A percentile compares a stretch with the other conserved stretches of the same genome.
phyloP scores from a whole-genome alignment of 176 grass and related monocot species.

The Carex littledalei region DNA sequence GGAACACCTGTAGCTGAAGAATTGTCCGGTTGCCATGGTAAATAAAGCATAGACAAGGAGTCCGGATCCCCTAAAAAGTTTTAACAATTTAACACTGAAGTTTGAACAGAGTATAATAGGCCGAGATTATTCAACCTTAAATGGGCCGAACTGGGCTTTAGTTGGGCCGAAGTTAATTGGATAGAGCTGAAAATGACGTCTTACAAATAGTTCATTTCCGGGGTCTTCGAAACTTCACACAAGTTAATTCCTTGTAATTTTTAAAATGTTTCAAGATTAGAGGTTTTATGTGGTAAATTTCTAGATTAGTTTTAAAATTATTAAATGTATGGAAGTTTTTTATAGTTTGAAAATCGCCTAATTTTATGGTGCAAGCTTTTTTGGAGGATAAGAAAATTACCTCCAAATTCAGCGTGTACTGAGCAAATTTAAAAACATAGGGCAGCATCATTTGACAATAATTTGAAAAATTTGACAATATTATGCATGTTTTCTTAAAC shows the following conservation, averaged over 20 bases:
- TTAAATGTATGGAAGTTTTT: too few species aligned
- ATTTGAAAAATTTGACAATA: too few species aligned
- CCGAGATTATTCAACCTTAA: not conserved
- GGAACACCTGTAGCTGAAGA: not conserved
- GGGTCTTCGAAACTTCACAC: not conserved
- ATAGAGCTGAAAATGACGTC: not conserved
- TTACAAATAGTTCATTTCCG: not conserved
- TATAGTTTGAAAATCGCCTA: too few species aligned
- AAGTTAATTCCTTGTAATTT: not conserved
- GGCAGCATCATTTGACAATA: too few species aligned
- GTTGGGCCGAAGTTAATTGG: not conserved
- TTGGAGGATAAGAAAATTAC: too few species aligned
- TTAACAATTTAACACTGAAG: not conserved
- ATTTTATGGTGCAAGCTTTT: too few species aligned
- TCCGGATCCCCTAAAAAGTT: not conserved
- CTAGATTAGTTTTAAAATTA: too few species aligned
- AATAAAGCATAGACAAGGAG: not conserved
- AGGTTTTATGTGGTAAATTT: too few species aligned
- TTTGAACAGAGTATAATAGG: not conserved
- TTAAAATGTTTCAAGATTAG: not conserved
- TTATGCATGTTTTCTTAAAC: too few species aligned
- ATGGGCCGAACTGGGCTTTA: not conserved
- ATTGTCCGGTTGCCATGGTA: slow-evolving; percentile 7
- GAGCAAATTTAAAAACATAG: too few species aligned
- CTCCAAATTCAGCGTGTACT: too few species aligned